phyloP scores from a whole-genome alignment of 352 stramenopile genomes.

The Globisporangium iwayamae region DNA sequence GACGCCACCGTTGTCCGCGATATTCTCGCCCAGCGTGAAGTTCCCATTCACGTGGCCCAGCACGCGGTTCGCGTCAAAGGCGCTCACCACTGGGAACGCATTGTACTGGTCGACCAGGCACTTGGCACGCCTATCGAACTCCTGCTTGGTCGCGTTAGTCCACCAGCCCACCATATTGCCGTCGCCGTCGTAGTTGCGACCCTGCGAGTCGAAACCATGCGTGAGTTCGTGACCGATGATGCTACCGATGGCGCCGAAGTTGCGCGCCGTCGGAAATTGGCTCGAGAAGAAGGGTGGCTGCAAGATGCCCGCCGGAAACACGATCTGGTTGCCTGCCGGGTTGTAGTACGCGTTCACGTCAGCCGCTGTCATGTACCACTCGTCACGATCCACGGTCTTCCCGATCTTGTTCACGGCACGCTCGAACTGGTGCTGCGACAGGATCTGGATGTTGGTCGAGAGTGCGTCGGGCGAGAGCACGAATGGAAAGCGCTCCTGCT shows the following conservation, averaged over 20 bases:
- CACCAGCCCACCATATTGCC: slow-evolving; percentile 94
- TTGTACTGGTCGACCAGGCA: slow-evolving; percentile 72
- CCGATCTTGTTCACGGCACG: slow-evolving; percentile 37
- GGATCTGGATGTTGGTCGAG: slow-evolving; percentile 45
- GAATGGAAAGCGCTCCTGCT: slow-evolving; percentile 52
- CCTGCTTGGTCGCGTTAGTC: slow-evolving; percentile 73
- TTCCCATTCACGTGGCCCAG: slow-evolving; percentile 75
- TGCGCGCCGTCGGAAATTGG: slow-evolving; percentile 79
- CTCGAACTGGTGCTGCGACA: slow-evolving; percentile 44
- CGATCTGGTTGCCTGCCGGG: slow-evolving; percentile 85
- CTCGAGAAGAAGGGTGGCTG: slow-evolving; percentile 93
- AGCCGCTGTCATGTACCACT: slow-evolving; percentile 91
- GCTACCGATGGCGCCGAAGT: slow-evolving; percentile 92
- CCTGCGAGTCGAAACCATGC: slow-evolving; percentile 94
- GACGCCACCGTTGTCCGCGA: slow-evolving; percentile 80
- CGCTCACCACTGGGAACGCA: slow-evolving; percentile 40
- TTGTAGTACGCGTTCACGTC: slow-evolving; percentile 92
- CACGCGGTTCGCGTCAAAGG: slow-evolving; percentile 30
- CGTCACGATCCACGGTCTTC: slow-evolving; percentile 44
- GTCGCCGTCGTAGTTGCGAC: slow-evolving; percentile 82
- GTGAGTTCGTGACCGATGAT: slow-evolving; percentile 96
- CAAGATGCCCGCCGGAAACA: slow-evolving; percentile 95
- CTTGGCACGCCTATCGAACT: slow-evolving; percentile 60
- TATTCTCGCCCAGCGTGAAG: slow-evolving; percentile 79
- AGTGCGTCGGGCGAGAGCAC: slow-evolving; percentile 35